Evolutionary conservation across 179 eudicot genomes (phyloP), one percentile per base, ranked within the genome.

Genomic region (Beta macrorhiza): DNA sequence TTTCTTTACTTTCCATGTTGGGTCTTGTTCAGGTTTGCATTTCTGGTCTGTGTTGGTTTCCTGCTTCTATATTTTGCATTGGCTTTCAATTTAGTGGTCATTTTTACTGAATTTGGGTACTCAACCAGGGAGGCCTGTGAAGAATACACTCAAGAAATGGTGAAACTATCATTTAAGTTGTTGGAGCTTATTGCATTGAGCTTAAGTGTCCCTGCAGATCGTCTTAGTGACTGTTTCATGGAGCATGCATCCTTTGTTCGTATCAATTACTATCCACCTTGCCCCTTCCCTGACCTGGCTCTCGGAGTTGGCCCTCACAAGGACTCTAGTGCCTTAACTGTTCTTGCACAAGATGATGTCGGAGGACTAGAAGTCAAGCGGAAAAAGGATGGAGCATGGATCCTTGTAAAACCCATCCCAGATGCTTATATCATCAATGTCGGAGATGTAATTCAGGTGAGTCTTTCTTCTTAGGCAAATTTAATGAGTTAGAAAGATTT

Each of bases 231-330:
- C 15, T 89, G 55, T 51, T 91, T 91, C 80, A 70, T 86, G 15
- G 89, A 89, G 20, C 91, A 88, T 0, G 83, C 90, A 16, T 84
- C 88, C 74, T 88, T 85, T 42, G 64, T 89, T 53, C 83, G 94
- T 51, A 83, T 93, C 73, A 92, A 92, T 79, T 76, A 87, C 85
- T 92, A 90, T 67, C 89, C 91, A 0, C 83, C 90, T 7, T 91
- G 94, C 71, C 93, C 91, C 2, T 72, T 53, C 53, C 92, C 98
- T 64, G 72, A 92, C 20, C 79, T 93, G 16, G 96, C 92, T 45
- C 90, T 92, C 44, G 96, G 96, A 5, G 87, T 93, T 56, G 94
- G 92, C 16, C 88, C 88, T 1, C 98, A 92, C 85, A 93, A 92
- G 88, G 98, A 93, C 51, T 76, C 85, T 0, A 91, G 94, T 13